These are phyloP conservation scores for Xylariaceae sp. DNA, from an alignment of 2,329 filamentous ascomycete genomes.

Conservation along the genomic window DNA sequence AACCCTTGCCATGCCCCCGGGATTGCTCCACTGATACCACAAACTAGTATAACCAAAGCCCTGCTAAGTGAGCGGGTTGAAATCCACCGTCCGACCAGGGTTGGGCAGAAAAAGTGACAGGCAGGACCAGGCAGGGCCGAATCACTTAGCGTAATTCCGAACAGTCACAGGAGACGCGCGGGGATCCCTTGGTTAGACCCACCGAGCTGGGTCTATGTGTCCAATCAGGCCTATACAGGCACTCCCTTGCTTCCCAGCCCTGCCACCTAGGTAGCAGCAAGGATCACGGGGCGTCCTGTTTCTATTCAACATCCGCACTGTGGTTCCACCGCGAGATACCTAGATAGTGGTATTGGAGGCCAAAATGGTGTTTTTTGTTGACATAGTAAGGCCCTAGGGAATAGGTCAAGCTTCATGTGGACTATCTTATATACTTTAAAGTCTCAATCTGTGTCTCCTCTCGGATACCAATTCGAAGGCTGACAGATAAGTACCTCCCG, in stretches of 20 bases:
- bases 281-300: no score
- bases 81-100: background rate
- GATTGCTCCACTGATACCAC: background rate
- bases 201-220: conserved; percentile 10
- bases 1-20: background rate
- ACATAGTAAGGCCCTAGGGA: no score
- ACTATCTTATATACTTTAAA: no score
- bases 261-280: conserved; percentile 12
- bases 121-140: conserved; percentile 12
- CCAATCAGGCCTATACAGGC: conserved; percentile 11
- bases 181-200: conserved; percentile 1
- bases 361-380: no score
- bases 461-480: no score
- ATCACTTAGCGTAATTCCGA: conserved; percentile 9
- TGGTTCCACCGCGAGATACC: no score
- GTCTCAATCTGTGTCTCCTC: no score
- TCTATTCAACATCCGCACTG: conserved; percentile 14
- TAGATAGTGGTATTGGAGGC: no score
- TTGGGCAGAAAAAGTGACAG: background rate
- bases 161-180: conserved; percentile 4
- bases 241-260: conserved; percentile 1
- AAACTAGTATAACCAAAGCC: no score
- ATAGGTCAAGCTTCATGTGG: no score
- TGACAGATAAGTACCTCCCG: no score
- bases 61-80: conserved; percentile 2